Evolutionary conservation across 2,329 filamentous ascomycete genomes (phyloP).

Genomic region (Epichloe baconii): DNA sequence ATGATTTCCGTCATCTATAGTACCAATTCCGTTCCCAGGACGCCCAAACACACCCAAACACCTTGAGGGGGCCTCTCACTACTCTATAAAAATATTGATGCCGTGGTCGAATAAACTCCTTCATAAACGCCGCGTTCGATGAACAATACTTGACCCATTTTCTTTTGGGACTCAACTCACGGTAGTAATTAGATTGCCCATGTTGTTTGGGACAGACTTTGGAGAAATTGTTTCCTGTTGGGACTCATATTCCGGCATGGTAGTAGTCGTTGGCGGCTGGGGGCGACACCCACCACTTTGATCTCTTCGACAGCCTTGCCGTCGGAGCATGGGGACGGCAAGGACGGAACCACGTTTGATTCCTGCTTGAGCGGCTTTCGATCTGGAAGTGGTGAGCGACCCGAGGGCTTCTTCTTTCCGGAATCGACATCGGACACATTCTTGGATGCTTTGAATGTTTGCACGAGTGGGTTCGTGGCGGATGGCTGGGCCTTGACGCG

Average conservation of each 20-base stretch:
- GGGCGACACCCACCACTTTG: conserved; percentile 6
- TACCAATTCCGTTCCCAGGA: background rate
- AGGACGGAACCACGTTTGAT: background rate
- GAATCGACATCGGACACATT: conserved; percentile 14
- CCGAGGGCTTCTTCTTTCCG: conserved; percentile 12
- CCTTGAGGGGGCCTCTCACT: background rate
- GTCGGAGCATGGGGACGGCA: background rate
- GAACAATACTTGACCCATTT: background rate
- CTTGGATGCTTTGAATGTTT: conserved; percentile 33
- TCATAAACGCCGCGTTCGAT: background rate
- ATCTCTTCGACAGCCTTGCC: background rate
- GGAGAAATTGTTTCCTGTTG: conserved; percentile 29
- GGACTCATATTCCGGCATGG: background rate
- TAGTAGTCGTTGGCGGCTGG: conserved; percentile 10
- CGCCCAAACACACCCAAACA: background rate
- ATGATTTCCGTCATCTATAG: background rate
- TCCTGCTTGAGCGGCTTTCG: background rate
- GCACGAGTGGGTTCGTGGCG: conserved; percentile 25
- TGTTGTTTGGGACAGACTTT: conserved; percentile 25
- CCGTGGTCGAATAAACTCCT: background rate
- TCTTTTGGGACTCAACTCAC: background rate
- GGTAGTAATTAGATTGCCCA: conserved; percentile 27
- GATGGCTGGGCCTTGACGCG: conserved; percentile 23
- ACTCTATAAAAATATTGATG: background rate
- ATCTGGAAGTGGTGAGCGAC: conserved; percentile 5